Conservation (phyloP, 2,329 filamentous ascomycete species). For the Aspergillus versicolor region DNA sequence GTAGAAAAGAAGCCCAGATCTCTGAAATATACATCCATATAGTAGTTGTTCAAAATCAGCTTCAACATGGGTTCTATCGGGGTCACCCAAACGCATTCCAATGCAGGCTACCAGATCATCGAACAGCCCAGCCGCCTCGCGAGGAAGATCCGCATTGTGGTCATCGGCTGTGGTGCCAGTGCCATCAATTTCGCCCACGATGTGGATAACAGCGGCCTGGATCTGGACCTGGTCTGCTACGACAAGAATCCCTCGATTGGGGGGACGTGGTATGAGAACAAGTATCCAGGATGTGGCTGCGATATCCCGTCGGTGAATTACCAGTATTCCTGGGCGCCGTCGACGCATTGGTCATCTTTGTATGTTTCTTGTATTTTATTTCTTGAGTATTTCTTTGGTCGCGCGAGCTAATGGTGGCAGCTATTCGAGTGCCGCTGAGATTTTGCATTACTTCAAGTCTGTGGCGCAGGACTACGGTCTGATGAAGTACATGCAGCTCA, state of each 20-base stretch:
- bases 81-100: not conserved
- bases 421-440: not conserved
- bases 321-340: not conserved
- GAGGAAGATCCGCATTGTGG: constrained; percentile 17
- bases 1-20: too few species aligned
- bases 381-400: not conserved
- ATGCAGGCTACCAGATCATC: constrained; percentile 6
- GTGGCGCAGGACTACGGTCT: constrained; percentile 26
- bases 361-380: not conserved
- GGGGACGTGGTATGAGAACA: constrained; percentile 33
- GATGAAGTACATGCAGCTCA: constrained; percentile 26
- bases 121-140: constrained; percentile 12
- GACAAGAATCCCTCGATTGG: constrained; percentile 31
- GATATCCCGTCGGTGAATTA: constrained; percentile 18
- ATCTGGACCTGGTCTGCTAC: constrained; percentile 22
- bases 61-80: not conserved
- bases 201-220: constrained; percentile 22
- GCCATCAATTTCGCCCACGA: constrained; percentile 19
- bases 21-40: too few species aligned
- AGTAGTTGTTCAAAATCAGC: not conserved
- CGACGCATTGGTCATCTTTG: constrained; percentile 15
- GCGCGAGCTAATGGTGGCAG: not conserved
- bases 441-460: constrained; percentile 27
- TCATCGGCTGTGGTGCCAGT: constrained; percentile 18
- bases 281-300: constrained; percentile 34